Conservation (phyloP, 371 early-diverging fungal species). For the Rhizopus stolonifer region DNA sequence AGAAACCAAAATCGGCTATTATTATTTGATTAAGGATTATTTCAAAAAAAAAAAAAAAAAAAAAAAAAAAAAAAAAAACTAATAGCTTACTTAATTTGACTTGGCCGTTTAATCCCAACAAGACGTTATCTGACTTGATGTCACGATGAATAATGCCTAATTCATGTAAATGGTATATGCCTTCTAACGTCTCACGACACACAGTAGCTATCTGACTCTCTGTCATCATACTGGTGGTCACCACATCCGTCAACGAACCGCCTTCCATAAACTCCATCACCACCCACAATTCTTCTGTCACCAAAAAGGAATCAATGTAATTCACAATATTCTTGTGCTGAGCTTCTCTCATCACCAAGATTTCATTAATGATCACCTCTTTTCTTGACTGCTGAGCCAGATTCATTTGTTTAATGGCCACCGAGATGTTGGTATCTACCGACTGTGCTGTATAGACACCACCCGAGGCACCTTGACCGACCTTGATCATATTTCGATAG, state of each 20-base stretch:
- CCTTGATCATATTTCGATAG: neutral
- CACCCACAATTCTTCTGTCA: constrained; percentile 88
- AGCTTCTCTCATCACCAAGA: constrained; percentile 89
- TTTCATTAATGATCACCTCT: constrained; percentile 96
- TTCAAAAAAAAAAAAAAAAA: constrained; percentile 1
- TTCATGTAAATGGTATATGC: constrained; percentile 89
- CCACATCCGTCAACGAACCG: constrained; percentile 90
- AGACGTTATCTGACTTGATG: constrained; percentile 96
- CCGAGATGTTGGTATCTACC: constrained; percentile 58
- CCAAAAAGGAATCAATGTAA: constrained; percentile 90
- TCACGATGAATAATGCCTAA: constrained; percentile 97
- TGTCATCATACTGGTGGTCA: constrained; percentile 89
- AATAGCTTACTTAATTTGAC: constrained; percentile 91
- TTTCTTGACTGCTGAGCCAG: constrained; percentile 94
- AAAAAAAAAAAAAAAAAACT: constrained; percentile 10
- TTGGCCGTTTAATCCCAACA: constrained; percentile 83
- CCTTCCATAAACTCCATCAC: constrained; percentile 99
- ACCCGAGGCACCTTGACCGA: constrained; percentile 75
- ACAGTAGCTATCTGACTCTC: constrained; percentile 96
- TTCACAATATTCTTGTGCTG: constrained; percentile 95
- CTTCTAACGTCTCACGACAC: constrained; percentile 87
- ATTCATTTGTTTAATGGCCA: constrained; percentile 97
- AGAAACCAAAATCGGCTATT: constrained; percentile 96
- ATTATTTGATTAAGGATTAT: too few species aligned
- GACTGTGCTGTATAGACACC: constrained; percentile 89